phyloP scores from a whole-genome alignment of 345 rosid genomes.

The Eucalyptus albens region DNA sequence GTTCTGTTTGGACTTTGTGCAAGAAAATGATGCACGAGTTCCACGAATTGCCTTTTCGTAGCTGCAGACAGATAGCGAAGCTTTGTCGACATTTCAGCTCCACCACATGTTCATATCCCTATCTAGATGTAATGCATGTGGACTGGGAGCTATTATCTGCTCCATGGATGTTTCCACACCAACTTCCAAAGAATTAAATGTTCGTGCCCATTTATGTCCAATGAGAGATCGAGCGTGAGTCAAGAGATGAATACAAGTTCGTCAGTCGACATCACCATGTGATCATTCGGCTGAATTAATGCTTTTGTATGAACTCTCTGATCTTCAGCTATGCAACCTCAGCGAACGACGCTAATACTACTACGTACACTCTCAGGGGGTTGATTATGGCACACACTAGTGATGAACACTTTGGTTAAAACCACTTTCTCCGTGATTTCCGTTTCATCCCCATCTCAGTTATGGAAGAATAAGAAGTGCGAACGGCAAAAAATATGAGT shows the following conservation, averaged over 20 bases:
- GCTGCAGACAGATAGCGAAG: background rate
- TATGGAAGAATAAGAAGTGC: background rate
- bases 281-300: background rate
- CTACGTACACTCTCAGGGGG: background rate
- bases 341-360: background rate
- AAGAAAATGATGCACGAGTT: background rate
- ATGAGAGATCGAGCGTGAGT: background rate
- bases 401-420: background rate
- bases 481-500: background rate
- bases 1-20: background rate
- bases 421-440: background rate
- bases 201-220: background rate
- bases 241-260: background rate
- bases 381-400: background rate
- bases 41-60: background rate
- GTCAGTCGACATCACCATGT: background rate
- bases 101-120: background rate
- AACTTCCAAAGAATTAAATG: background rate
- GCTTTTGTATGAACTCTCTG: background rate
- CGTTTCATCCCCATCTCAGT: background rate
- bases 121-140: background rate
- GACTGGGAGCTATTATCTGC: background rate
- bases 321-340: background rate
- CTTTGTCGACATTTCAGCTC: background rate
- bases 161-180: background rate